Evolutionary conservation across 2,329 filamentous ascomycete genomes (phyloP), one percentile per base, ranked within the genome.

Genomic region (Fusarium sp.): DNA sequence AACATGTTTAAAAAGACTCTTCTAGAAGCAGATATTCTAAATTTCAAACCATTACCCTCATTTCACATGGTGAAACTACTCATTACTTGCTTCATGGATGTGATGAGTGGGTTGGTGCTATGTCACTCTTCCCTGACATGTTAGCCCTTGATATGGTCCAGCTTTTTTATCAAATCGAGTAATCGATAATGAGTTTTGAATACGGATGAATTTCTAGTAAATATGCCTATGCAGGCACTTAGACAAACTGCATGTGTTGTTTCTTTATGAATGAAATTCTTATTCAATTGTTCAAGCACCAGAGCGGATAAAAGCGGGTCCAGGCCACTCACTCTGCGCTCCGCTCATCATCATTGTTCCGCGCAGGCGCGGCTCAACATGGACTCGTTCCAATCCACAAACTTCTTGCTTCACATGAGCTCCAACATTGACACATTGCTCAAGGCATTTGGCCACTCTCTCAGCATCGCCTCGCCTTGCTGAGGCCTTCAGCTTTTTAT

Each of bases 281-380:
- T 9, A 10, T 24, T 47, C 24, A 50, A 50, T 31, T 52, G 47
- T 52, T 31, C 24, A 31, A 6, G 45, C 24, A 14, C 24, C 7
- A 29, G 18, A 31, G 18, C 27, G 47, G 59, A 64, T 75, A 75
- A 73, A 73, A 70, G 69, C 52, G 72, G 72, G 10, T 2, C 62
- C 10, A 18, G 1, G 22, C 9, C 59, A 29, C 31, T 31, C 58
- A 35, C 34, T 35, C 34, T 14, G 18, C 45, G 45, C 29, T 13
- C 24, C 45, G 34, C 29, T 13, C 24, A 58, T 57, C 24, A 58
- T 57, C 42, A 71, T 71, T 45, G 31, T 56, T 54, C 60, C 64
- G 20, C 20, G 31, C 61, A 42, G 60, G 38, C 64, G 68, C 71
- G 68, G 34, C 37, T 56, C 31, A 16, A 40, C 34, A 5, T 29